A percentile compares a stretch with the other conserved stretches of the same genome.
phyloP scores from a whole-genome alignment of 345 rosid species.

The Brassica rapa region DNA sequence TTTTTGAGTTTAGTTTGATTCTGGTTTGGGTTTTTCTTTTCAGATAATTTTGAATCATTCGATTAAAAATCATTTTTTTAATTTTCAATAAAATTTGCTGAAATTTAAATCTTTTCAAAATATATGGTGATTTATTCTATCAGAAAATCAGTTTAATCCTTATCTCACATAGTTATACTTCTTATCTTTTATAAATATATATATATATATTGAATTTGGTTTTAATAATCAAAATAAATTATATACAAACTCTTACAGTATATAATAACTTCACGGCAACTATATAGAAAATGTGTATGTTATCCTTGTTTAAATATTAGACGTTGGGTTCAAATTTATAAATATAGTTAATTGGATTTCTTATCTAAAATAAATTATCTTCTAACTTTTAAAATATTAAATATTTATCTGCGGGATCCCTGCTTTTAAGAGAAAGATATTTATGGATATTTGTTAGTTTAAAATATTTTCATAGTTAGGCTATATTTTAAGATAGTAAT shows the following conservation, averaged over 20 bases:
- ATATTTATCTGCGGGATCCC: background rate
- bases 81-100: too few species aligned
- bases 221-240: too few species aligned
- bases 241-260: background rate
- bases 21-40: too few species aligned
- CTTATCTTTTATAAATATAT: background rate
- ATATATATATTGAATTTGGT: background rate
- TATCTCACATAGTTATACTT: background rate
- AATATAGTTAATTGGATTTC: background rate
- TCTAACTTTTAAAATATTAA: too few species aligned
- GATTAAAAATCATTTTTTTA: too few species aligned
- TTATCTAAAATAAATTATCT: background rate
- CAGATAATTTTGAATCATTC: too few species aligned
- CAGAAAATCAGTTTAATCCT: background rate
- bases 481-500: too few species aligned
- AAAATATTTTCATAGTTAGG: too few species aligned
- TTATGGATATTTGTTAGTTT: background rate
- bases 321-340: background rate
- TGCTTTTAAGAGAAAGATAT: background rate
- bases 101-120: too few species aligned
- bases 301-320: background rate
- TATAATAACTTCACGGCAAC: background rate
- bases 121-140: background rate
- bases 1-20: too few species aligned
- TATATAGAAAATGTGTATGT: background rate